Evolutionary conservation across 345 rosid species (phyloP), one percentile per base, ranked within the genome.

Genomic region (Lepidium aucheri): DNA sequence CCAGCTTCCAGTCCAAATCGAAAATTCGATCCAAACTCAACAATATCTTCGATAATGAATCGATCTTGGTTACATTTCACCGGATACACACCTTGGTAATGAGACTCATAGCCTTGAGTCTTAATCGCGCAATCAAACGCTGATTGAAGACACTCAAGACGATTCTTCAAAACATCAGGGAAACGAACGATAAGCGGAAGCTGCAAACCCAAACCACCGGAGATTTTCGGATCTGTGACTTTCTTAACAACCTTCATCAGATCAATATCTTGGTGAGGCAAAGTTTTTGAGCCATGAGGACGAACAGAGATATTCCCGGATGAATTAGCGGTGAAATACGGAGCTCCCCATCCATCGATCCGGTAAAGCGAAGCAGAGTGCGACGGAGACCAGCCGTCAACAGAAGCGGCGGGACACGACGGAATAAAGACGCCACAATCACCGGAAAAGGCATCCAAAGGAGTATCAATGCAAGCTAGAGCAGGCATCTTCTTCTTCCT

Each of bases 41-140:
- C 97, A 9, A 93, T 84, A 68, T 93, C 98, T 33, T 90, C 96
- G 7, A 93, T 86, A 3, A 93, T 84, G 57, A 84, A 93, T 14
- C 96, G 82, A 75, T 93, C 94, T 57, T 93, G 98, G 75, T 93
- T 93, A 60, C 98, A 93, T 79, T 93, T 93, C 66, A 93, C 98
- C 2, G 97, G 97, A 53, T 81, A 93, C 14, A 90, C 95, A 5
- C 98, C 97, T 76, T 90, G 97, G 79, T 90, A 90, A 65, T 81
- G 95, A 52, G 85, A 76, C 44, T 50, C 82, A n/a, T 88, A 93
- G 13, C 79, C 76, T 18, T 77, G 85, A 14, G 80, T 72, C 58
- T 79, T 83, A 26, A 86, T 70, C 4, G 99, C 99, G 9, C 58
- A 78, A 16, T 90, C 85, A 56, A 93, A 93, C 34, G 95, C 86